Evolutionary conservation across 2,329 filamentous ascomycete genomes (phyloP), one percentile per base, ranked within the genome.

Genomic region (Acrodontium crateriforme): DNA sequence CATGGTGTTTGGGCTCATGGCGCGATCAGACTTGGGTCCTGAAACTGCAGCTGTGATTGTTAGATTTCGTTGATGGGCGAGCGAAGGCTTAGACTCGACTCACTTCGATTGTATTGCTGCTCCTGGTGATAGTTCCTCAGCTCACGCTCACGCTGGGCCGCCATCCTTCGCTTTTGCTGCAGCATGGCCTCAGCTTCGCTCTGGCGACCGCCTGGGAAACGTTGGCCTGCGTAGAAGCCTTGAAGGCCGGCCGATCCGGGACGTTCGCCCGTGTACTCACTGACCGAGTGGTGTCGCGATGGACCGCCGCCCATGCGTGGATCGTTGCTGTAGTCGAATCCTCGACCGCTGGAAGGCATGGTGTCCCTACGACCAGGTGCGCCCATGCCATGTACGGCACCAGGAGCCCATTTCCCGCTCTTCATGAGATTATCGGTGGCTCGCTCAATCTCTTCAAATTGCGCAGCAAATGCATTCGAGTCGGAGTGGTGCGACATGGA

Each of bases 91-190:
- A 16, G 16, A 12, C 15, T 9, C 11, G 5, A 47, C 47, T 42
- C 82, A 95, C 89, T 94, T 82, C 87, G 78, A 69, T 95, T 92
- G 65, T 92, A 95, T 74, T 98, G 89, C 73, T 98, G 89, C 73
- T 98, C 89, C 65, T 94, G 91, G 65, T 98, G 89, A 65, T 95
- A 93, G 64, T 95, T 98, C 62, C 89, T 83, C 60, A 98, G 77
- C 67, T 98, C 89, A 62, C 87, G 81, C 69, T 98, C 89, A 62
- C 89, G 82, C 65, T 95, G 89, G 58, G 89, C 89, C 52, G 89
- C 89, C 82, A 95, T 91, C 68, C 87, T 80, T 66, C 89, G 83
- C 72, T 95, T 95, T 50, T 84, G 85, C 74, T 95, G 89, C 70
- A 93, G 82, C 74, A 94, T 83, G 65, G 94, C 85, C 65, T 95